phyloP scores from a whole-genome alignment of 208 protist species.

The Trypanosoma theileri region DNA sequence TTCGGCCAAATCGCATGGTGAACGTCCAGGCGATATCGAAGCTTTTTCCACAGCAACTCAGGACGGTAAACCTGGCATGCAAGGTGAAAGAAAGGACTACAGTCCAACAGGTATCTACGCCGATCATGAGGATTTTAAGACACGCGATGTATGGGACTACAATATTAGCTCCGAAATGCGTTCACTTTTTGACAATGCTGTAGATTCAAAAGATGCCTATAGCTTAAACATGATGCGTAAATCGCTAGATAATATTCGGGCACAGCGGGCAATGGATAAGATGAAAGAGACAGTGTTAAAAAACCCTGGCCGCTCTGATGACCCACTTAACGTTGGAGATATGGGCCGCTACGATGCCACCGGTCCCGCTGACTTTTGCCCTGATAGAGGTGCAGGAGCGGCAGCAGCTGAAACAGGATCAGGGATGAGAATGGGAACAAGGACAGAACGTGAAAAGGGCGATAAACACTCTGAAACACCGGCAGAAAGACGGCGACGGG shows the following conservation, averaged over 20 bases:
- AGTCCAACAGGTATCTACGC: conserved; percentile 83
- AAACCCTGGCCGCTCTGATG: conserved; percentile 35
- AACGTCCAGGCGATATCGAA: conserved; percentile 68
- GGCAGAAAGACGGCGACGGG: conserved; percentile 42
- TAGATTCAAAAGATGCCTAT: conserved; percentile 74
- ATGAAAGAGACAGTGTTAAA: conserved; percentile 87
- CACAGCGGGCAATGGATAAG: conserved; percentile 74
- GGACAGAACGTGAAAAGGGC: not conserved
- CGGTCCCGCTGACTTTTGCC: conserved; percentile 48
- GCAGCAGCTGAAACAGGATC: not conserved
- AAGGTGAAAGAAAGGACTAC: conserved; percentile 81
- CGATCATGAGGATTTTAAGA: conserved; percentile 78
- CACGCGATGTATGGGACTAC: conserved; percentile 82
- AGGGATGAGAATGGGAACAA: no score
- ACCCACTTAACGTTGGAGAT: conserved; percentile 38
- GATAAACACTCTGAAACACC: conserved; percentile 6
- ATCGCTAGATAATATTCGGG: conserved; percentile 84
- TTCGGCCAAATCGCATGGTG: conserved; percentile 68
- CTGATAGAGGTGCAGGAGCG: conserved; percentile 30
- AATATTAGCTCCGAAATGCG: conserved; percentile 73
- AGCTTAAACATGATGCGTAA: conserved; percentile 85
- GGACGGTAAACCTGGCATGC: conserved; percentile 60
- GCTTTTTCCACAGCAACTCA: conserved; percentile 44
- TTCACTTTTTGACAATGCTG: conserved; percentile 64
- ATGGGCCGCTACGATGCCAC: conserved; percentile 52